phyloP scores from a whole-genome alignment of 2,329 filamentous ascomycete genomes.

The Ophiostoma populinum region DNA sequence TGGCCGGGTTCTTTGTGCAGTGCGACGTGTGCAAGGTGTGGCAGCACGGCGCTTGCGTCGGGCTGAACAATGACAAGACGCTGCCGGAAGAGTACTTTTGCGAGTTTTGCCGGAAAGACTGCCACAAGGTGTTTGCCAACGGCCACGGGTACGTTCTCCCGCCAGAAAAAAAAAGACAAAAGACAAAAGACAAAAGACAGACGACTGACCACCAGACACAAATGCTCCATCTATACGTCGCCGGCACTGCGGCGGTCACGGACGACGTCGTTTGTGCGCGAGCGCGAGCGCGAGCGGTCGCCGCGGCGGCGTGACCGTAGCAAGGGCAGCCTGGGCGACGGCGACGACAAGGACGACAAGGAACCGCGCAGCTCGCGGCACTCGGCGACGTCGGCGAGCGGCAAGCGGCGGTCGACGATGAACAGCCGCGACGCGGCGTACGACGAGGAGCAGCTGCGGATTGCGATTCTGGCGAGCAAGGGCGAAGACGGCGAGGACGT shows the following conservation, averaged over 20 bases:
- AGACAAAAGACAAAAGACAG: too few relatives aligned
- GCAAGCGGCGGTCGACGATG: slow-evolving; percentile 89
- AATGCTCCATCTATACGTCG: slow-evolving; percentile 49
- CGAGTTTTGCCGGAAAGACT: slow-evolving; percentile 80
- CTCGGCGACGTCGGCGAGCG: slow-evolving; percentile 34
- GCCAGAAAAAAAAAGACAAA: neutral
- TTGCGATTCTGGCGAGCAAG: slow-evolving; percentile 90
- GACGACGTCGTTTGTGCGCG: slow-evolving; percentile 49
- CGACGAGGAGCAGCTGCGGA: slow-evolving; percentile 81
- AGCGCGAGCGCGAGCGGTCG: slow-evolving; percentile 43
- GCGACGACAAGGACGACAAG: slow-evolving; percentile 4
- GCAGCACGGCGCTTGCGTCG: slow-evolving; percentile 96
- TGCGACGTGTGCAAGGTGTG: slow-evolving; percentile 96
- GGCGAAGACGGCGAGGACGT: slow-evolving; percentile 44
- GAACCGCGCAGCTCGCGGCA: slow-evolving; percentile 24
- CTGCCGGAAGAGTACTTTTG: slow-evolving; percentile 97
- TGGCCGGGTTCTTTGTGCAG: slow-evolving; percentile 91
- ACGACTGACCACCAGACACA: slow-evolving; percentile 41
- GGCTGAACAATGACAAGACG: slow-evolving; percentile 84
- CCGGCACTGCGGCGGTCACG: slow-evolving; percentile 39
- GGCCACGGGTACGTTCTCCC: slow-evolving; percentile 57
- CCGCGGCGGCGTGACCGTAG: slow-evolving; percentile 35
- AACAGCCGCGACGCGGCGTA: slow-evolving; percentile 92
- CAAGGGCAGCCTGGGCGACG: slow-evolving; percentile 32
- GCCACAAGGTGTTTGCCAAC: slow-evolving; percentile 69